Percentiles rank a stretch among this genome's conserved stretches.
Evolutionary conservation across 179 eudicot species (phyloP).

Genomic region (Actinidia polygama): DNA sequence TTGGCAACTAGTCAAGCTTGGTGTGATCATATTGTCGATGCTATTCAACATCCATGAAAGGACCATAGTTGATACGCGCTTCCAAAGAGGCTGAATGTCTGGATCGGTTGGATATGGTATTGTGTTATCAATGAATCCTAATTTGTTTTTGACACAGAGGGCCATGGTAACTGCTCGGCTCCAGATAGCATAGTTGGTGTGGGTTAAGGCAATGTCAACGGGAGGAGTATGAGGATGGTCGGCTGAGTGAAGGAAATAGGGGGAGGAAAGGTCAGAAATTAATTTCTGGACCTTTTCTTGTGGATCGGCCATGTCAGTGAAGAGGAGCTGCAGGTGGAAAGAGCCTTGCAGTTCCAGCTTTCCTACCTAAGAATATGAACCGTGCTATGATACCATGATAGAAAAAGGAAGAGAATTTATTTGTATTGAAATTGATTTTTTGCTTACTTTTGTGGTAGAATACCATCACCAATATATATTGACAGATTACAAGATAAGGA

Average conservation of each 20-base stretch:
- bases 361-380: no score
- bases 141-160: neutral
- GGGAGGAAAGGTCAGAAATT: conserved; percentile 9
- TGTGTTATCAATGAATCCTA: neutral
- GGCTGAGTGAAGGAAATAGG: neutral
- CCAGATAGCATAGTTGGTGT: conserved; percentile 4
- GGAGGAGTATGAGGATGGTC: neutral
- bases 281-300: conserved; percentile 5
- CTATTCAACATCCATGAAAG: conserved; percentile 2
- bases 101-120: neutral
- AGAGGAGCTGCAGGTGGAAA: neutral
- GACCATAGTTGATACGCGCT: neutral
- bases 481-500: no score
- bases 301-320: neutral
- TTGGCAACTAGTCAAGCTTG: neutral
- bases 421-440: no score
- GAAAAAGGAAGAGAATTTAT: no score
- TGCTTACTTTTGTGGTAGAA: no score
- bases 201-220: conserved; percentile 7
- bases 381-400: conserved; percentile 8
- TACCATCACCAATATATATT: no score
- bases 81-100: neutral
- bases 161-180: neutral
- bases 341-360: neutral
- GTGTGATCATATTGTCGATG: neutral